Conservation (phyloP, 1,284 basidiomycete species). For the Agaricales sp. region DNA sequence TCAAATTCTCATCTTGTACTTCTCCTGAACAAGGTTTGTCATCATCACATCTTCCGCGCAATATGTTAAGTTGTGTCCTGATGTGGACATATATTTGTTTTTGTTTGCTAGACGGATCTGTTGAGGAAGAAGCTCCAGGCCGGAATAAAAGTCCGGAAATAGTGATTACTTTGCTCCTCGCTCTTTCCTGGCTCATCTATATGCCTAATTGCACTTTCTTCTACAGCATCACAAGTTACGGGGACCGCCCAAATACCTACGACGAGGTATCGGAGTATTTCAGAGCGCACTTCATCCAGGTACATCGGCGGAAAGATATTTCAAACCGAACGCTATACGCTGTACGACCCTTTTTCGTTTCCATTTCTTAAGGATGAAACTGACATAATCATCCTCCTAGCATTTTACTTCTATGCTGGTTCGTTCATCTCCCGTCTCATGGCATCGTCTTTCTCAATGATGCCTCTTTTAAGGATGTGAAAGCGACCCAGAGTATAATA, state of each 20-base stretch:
- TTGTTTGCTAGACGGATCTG: slow-evolving; percentile 42
- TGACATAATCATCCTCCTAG: slow-evolving; percentile 24
- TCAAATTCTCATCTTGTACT: slow-evolving; percentile 63
- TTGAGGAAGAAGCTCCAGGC: slow-evolving; percentile 53
- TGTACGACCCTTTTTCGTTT: slow-evolving; percentile 32
- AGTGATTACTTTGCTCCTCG: slow-evolving; percentile 38
- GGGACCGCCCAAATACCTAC: slow-evolving; percentile 60
- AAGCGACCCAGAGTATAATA: slow-evolving; percentile 66
- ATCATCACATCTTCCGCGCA: slow-evolving; percentile 6
- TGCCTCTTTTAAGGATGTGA: slow-evolving; percentile 45
- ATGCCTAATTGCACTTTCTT: slow-evolving; percentile 1
- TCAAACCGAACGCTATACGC: slow-evolving; percentile 49
- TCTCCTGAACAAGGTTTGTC: slow-evolving; percentile 66
- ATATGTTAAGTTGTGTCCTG: slow-evolving; percentile 6
- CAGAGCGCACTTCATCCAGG: slow-evolving; percentile 66
- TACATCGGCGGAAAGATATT: slow-evolving; percentile 55
- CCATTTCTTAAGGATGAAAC: too few species aligned
- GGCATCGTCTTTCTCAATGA: slow-evolving; percentile 3
- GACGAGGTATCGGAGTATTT: slow-evolving; percentile 69
- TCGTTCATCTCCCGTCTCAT: slow-evolving; percentile 18
- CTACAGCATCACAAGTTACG: slow-evolving; percentile 68
- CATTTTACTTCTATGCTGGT: slow-evolving; percentile 74
- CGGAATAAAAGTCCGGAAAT: slow-evolving; percentile 59
- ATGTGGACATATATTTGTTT: slow-evolving; percentile 3
- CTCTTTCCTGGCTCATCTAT: slow-evolving; percentile 1